These are phyloP conservation scores for Colletotrichum incanum DNA, from an alignment of 2,329 filamentous ascomycete genomes.

Conservation along the genomic window DNA sequence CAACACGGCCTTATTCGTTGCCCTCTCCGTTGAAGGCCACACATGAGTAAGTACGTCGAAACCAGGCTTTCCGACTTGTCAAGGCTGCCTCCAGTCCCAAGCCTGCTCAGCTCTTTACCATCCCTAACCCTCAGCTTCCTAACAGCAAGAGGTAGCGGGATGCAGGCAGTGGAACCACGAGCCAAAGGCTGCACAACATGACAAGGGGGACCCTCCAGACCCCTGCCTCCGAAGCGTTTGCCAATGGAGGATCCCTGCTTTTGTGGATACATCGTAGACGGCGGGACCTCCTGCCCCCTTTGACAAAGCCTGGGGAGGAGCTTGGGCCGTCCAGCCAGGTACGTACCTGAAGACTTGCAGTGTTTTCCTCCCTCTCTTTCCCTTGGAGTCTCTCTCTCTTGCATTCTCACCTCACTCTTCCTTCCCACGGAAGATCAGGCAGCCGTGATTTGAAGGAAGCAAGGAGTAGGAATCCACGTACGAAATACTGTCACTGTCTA, in stretches of 20 bases:
- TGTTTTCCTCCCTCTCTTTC: neutral
- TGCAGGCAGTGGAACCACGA: neutral
- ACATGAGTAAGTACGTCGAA: neutral
- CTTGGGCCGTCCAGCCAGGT: neutral
- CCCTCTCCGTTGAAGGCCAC: neutral
- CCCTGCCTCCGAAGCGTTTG: neutral
- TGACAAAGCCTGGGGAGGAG: slow-evolving; percentile 5
- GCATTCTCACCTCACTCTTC: neutral
- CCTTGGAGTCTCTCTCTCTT: neutral
- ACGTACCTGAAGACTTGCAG: neutral
- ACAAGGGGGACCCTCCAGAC: neutral
- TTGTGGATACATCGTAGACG: too few relatives aligned
- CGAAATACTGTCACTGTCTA: neutral
- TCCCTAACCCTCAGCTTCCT: neutral
- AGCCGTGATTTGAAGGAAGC: neutral
- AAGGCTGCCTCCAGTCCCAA: too few relatives aligned
- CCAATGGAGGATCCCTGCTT: neutral
- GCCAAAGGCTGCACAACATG: slow-evolving; percentile 5
- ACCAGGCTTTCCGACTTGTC: too few relatives aligned
- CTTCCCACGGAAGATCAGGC: neutral
- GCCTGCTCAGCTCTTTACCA: too few relatives aligned
- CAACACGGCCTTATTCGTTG: neutral
- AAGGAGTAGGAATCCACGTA: neutral
- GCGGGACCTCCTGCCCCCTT: slow-evolving; percentile 6
- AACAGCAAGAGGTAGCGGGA: neutral